Percentiles rank a stretch among this genome's conserved stretches.
Evolutionary conservation across 2,329 filamentous ascomycete species (phyloP).

Genomic region (Fusarium veterinarium): DNA sequence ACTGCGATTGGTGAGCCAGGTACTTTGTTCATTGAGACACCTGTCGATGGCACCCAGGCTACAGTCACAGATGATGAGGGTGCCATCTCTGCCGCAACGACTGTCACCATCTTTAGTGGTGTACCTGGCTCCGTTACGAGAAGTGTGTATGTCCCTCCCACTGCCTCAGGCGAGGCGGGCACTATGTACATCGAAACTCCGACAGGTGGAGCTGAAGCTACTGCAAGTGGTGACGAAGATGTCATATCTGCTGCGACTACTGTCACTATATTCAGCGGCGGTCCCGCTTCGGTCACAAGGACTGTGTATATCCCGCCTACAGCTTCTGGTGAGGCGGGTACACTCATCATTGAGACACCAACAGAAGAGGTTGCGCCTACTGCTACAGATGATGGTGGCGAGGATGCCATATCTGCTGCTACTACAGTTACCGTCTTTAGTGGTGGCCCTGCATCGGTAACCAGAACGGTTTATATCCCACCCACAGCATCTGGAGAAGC

Average conservation of each 20-base stretch:
- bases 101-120: background rate
- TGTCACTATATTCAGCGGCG: background rate
- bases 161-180: background rate
- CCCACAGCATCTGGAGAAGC: no score
- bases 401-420: no score
- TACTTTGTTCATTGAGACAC: background rate
- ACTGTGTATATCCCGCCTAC: slow-evolving; percentile 5
- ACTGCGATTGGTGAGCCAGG: background rate
- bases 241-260: background rate
- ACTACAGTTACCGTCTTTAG: no score
- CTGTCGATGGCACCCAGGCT: background rate
- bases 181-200: slow-evolving; percentile 2
- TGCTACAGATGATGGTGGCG: no score
- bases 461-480: no score
- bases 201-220: background rate
- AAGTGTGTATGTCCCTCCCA: background rate
- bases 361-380: no score
- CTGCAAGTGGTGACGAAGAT: background rate
- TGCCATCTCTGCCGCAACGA: background rate
- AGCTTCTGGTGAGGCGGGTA: background rate
- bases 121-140: background rate
- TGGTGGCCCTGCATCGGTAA: no score
- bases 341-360: background rate
- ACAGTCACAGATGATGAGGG: background rate
- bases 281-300: background rate